Evolutionary conservation across 805 yeast genomes (phyloP).

Genomic region (Teunomyces barrocoloradensis): DNA sequence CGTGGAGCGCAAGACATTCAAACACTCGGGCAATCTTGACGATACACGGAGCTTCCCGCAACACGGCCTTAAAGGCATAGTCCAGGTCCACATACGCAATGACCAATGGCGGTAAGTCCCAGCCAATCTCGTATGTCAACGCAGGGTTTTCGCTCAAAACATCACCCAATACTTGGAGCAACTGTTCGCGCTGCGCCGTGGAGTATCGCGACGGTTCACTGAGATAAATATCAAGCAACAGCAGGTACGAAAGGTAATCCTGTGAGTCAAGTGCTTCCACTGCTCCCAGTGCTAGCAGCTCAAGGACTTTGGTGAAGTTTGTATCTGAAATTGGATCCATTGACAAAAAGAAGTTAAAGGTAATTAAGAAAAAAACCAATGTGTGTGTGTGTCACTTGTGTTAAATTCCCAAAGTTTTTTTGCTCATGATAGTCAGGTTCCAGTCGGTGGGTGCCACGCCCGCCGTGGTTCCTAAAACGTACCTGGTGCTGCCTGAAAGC

Average conservation of each 20-base stretch:
- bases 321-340: constrained; percentile 17
- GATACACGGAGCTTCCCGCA: constrained; percentile 42
- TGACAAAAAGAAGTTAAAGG: no score
- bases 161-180: constrained; percentile 46
- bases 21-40: constrained; percentile 47
- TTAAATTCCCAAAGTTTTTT: no score
- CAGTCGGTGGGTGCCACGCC: constrained; percentile 61
- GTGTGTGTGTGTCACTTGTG: no score
- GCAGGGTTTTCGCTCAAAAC: constrained; percentile 46
- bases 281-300: constrained; percentile 28
- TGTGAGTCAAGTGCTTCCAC: constrained; percentile 41
- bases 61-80: constrained; percentile 19
- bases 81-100: constrained; percentile 50
- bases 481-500: constrained; percentile 47
- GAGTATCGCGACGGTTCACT: constrained; percentile 45
- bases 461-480: constrained; percentile 47
- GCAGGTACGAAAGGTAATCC: constrained; percentile 71
- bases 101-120: constrained; percentile 83
- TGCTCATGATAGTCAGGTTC: constrained; percentile 38
- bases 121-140: constrained; percentile 68
- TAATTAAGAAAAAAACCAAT: not conserved
- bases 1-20: constrained; percentile 61
- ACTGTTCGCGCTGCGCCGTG: constrained; percentile 45
- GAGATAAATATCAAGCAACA: constrained; percentile 63
- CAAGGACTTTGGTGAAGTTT: constrained; percentile 24